Percentiles rank a stretch among this genome's conserved stretches.
Evolutionary conservation across 176 grass and related monocot species (phyloP).

Genomic region (Olyra latifolia): DNA sequence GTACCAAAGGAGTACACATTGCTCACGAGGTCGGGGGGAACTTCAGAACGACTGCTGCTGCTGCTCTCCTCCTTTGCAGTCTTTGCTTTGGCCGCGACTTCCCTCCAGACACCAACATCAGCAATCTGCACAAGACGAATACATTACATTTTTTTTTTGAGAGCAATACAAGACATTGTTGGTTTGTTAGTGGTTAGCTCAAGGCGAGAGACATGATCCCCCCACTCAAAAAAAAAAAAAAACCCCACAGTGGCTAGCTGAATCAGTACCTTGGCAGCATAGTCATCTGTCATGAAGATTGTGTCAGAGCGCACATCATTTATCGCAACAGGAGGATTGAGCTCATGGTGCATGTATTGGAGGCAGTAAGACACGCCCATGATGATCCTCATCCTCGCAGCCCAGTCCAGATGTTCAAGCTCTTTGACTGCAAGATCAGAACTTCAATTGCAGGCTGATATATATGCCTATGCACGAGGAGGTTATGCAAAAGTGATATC

Average conservation of each 20-base stretch:
- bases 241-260: too few relatives aligned
- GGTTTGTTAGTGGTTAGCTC: neutral
- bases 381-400: conserved; percentile 88
- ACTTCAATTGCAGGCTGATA: conserved; percentile 15
- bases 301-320: conserved; percentile 49
- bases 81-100: conserved; percentile 54
- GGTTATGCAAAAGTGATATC: conserved; percentile 27
- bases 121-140: conserved; percentile 50
- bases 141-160: too few relatives aligned
- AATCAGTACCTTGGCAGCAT: conserved; percentile 78
- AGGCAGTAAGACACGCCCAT: conserved; percentile 90
- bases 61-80: conserved; percentile 45
- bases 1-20: conserved; percentile 72
- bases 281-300: conserved; percentile 80
- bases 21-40: conserved; percentile 41
- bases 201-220: neutral
- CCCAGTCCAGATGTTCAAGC: conserved; percentile 81
- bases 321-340: conserved; percentile 63
- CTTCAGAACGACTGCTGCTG: conserved; percentile 46
- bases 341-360: conserved; percentile 85
- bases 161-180: too few relatives aligned
- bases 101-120: conserved; percentile 76
- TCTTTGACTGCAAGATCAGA: conserved; percentile 68
- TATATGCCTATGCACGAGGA: neutral
- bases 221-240: too few relatives aligned